A percentile compares a stretch with the other conserved stretches of the same genome.
Evolutionary conservation across 805 yeast genomes (phyloP).

Genomic region (Candida sakaeoensis): DNA sequence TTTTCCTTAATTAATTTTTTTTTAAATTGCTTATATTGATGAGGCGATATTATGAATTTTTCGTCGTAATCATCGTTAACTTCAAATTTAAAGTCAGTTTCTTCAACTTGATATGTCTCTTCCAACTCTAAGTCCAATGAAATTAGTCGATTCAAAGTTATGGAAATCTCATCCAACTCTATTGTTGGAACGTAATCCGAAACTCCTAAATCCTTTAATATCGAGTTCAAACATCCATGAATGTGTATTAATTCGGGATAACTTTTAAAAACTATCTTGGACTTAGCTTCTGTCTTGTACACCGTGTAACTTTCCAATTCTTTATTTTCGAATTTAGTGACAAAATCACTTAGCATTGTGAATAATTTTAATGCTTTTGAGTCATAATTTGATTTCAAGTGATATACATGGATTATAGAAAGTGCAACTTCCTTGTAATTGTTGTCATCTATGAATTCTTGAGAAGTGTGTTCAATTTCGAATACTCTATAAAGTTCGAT

Average conservation of each 20-base stretch:
- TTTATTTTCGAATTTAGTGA: conserved; percentile 2
- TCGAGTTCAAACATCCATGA: conserved; percentile 11
- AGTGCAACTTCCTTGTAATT: background rate
- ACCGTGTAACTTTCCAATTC: conserved; percentile 7
- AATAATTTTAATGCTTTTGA: background rate
- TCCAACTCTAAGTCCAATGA: conserved; percentile 11
- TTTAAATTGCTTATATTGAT: background rate
- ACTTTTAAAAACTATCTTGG: conserved; percentile 12
- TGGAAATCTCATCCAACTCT: conserved; percentile 6
- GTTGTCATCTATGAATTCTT: background rate
- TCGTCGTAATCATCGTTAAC: background rate
- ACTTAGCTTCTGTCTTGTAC: conserved; percentile 9
- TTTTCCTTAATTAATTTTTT: background rate
- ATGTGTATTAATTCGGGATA: conserved; percentile 14
- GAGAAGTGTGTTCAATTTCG: conserved; percentile 14
- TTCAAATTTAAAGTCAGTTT: background rate
- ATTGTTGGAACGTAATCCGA: conserved; percentile 12
- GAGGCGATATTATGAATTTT: background rate
- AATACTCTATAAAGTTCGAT: conserved; percentile 54
- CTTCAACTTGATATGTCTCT: background rate
- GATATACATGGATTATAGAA: conserved; percentile 1
- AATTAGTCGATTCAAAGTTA: conserved; percentile 7
- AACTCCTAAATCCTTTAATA: conserved; percentile 13
- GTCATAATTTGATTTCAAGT: conserved; percentile 4
- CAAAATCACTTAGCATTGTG: conserved; percentile 8